Conservation (phyloP, 164 flowering plant species). For the Vitis cinerea region DNA sequence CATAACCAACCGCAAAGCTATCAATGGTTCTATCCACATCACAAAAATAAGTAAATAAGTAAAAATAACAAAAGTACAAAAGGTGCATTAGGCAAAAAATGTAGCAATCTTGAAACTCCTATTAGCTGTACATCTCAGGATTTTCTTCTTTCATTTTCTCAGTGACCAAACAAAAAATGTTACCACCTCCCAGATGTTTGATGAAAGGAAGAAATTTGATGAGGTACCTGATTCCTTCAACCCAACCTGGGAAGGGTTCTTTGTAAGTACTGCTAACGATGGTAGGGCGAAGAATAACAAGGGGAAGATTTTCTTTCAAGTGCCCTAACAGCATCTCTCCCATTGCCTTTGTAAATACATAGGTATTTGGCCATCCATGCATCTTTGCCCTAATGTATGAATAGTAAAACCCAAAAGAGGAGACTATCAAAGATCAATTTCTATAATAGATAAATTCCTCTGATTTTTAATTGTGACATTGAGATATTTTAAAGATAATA, state of each 20-base stretch:
- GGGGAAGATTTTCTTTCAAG: constrained; percentile 24
- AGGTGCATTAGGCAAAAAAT: too few species aligned
- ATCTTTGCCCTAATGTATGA: constrained; percentile 24
- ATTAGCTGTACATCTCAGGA: too few species aligned
- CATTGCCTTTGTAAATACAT: constrained; percentile 54
- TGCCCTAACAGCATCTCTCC: constrained; percentile 48
- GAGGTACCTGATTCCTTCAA: constrained; percentile 51
- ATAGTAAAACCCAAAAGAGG: not conserved
- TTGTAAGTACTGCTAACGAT: constrained; percentile 41
- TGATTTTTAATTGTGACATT: not conserved
- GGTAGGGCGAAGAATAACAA: constrained; percentile 41
- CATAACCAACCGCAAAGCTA: constrained; percentile 33
- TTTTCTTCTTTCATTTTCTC: too few species aligned
- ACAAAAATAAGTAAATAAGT: not conserved
- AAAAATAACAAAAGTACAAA: not conserved
- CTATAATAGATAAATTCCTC: not conserved
- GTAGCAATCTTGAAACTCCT: too few species aligned
- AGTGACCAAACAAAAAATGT: too few species aligned
- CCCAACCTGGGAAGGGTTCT: constrained; percentile 55
- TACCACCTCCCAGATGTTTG: too few species aligned
- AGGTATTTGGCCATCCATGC: constrained; percentile 50
- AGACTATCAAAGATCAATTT: not conserved
- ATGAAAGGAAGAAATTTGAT: too few species aligned
- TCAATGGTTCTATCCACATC: constrained; percentile 32
- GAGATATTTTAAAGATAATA: constrained; percentile 4